Percentiles rank a stretch among this genome's conserved stretches.
Evolutionary conservation across 192 early-diverging fungal genomes (phyloP).

Genomic region (Coemansia reversa): DNA sequence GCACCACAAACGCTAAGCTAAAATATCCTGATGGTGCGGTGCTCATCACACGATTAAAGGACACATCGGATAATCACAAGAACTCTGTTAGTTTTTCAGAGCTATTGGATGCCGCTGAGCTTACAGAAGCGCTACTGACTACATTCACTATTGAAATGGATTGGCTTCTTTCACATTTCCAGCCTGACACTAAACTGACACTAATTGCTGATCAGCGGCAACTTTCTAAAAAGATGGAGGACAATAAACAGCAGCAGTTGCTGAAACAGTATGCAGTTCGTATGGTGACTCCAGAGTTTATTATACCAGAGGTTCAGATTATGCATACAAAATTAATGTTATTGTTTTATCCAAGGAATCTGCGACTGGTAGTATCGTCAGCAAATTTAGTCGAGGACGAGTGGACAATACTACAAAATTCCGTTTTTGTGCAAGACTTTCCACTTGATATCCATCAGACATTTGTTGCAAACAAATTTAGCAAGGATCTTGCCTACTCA

Average conservation of each 20-base stretch:
- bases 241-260: background rate
- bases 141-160: constrained; percentile 19
- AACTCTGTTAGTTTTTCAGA: constrained; percentile 15
- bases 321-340: constrained; percentile 41
- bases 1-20: background rate
- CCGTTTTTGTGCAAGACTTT: constrained; percentile 37
- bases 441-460: background rate
- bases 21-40: constrained; percentile 16
- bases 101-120: constrained; percentile 9
- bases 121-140: constrained; percentile 16
- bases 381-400: constrained; percentile 28
- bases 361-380: constrained; percentile 26
- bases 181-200: background rate
- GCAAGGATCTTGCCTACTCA: constrained; percentile 22
- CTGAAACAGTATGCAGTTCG: background rate
- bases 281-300: constrained; percentile 11
- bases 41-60: constrained; percentile 13
- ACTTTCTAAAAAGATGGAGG: background rate
- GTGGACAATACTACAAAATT: constrained; percentile 38
- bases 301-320: constrained; percentile 16
- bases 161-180: constrained; percentile 23
- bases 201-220: constrained; percentile 7
- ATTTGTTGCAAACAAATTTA: constrained; percentile 28
- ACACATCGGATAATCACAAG: background rate
- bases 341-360: constrained; percentile 8